These are phyloP conservation scores for Trichaptum fuscoviolaceum DNA, from an alignment of 768 basidiomycete species.

Conservation along the genomic window DNA sequence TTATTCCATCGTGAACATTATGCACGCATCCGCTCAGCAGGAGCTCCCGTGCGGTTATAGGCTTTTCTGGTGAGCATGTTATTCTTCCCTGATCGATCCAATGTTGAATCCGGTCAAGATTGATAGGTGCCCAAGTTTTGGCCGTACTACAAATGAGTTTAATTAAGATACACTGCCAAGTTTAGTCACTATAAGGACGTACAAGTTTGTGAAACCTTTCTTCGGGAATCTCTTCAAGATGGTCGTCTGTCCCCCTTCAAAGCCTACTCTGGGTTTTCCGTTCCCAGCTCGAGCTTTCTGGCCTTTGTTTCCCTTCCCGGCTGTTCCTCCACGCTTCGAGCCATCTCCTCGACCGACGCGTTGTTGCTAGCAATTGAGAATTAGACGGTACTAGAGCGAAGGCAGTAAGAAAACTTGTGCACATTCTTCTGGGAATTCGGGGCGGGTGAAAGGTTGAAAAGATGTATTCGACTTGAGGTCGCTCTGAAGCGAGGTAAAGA, in stretches of 20 bases:
- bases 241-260: slow-evolving; percentile 97
- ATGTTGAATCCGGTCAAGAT: slow-evolving; percentile 81
- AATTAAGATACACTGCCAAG: background rate
- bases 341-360: slow-evolving; percentile 92
- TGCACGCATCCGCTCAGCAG: slow-evolving; percentile 87
- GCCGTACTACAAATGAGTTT: slow-evolving; percentile 45
- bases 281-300: slow-evolving; percentile 90
- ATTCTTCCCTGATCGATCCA: slow-evolving; percentile 88
- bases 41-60: slow-evolving; percentile 85
- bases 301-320: slow-evolving; percentile 92
- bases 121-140: slow-evolving; percentile 76
- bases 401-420: slow-evolving; percentile 16
- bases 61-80: slow-evolving; percentile 66
- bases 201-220: slow-evolving; percentile 92
- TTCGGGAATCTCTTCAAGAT: slow-evolving; percentile 90
- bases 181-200: slow-evolving; percentile 25
- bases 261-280: slow-evolving; percentile 74
- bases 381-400: background rate
- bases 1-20: slow-evolving; percentile 84
- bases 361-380: slow-evolving; percentile 61
- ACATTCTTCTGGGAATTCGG: slow-evolving; percentile 66
- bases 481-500: slow-evolving; percentile 24
- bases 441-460: slow-evolving; percentile 74
- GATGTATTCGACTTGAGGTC: slow-evolving; percentile 42
- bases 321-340: slow-evolving; percentile 86